Percentiles rank a stretch among this genome's conserved stretches.
Conservation (phyloP, 2,329 filamentous ascomycete genomes). For the Fusarium sp. region DNA sequence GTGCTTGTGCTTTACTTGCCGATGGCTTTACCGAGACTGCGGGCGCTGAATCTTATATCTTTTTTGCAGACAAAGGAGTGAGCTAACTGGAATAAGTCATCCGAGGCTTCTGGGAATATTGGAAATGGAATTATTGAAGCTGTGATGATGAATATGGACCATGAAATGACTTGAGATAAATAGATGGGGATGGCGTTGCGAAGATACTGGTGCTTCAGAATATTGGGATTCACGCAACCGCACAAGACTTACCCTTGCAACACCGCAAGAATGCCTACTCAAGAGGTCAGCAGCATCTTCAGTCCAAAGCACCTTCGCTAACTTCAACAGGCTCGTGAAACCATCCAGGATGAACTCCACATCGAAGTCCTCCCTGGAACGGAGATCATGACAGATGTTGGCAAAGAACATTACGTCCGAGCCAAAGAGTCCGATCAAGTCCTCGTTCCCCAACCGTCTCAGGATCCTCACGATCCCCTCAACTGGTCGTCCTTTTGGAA, state of each 20-base stretch:
- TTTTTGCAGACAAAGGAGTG: fast-evolving
- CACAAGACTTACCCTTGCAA: fast-evolving
- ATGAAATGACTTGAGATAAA: not conserved
- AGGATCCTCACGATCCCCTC: constrained; percentile 8
- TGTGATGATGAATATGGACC: fast-evolving
- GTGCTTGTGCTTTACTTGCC: not conserved
- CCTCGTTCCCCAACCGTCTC: constrained; percentile 30
- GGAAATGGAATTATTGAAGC: not conserved
- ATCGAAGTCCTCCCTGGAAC: constrained; percentile 34
- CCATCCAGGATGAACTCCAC: constrained; percentile 32
- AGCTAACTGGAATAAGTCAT: not conserved
- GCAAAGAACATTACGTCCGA: constrained; percentile 31
- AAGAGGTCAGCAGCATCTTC: not conserved
- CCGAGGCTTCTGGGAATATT: not conserved
- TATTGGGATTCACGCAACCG: fast-evolving
- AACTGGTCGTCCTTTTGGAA: constrained; percentile 13
- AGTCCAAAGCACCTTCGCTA: not conserved
- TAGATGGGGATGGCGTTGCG: fast-evolving
- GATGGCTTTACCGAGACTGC: not conserved
- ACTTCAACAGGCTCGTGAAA: not conserved
- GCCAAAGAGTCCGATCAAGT: constrained; percentile 27
- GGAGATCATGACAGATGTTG: constrained; percentile 38
- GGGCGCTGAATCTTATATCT: not conserved
- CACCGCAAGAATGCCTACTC: not conserved
- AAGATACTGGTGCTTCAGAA: not conserved